A percentile compares a stretch with the other conserved stretches of the same genome.
These are phyloP conservation scores for Chlorella vulgaris DNA, from an alignment of 139 green algal species.

Conservation along the genomic window DNA sequence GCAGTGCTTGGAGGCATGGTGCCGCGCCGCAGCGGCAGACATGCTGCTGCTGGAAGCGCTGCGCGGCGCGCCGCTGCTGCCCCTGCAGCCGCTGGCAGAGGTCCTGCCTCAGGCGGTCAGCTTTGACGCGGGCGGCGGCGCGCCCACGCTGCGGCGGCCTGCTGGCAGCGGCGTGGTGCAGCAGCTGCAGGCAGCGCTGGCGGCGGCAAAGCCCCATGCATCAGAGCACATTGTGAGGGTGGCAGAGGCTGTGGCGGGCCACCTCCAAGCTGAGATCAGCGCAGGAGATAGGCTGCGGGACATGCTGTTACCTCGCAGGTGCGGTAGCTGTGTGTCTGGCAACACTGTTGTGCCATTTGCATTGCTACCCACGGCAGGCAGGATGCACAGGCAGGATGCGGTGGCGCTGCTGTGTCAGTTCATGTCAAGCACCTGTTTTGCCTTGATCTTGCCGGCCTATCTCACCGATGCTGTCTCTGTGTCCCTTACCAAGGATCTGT, in stretches of 20 bases:
- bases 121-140: not conserved
- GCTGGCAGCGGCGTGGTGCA: slow-evolving; percentile 45
- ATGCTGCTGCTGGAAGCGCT: slow-evolving; percentile 73
- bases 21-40: slow-evolving; percentile 61
- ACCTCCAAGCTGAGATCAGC: slow-evolving; percentile 52
- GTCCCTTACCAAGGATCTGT: too few species aligned
- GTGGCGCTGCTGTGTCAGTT: not conserved
- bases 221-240: slow-evolving; percentile 25
- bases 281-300: slow-evolving; percentile 60
- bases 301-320: slow-evolving; percentile 40
- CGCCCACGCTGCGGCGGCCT: slow-evolving; percentile 18
- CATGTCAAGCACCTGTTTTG: not conserved
- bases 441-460: not conserved
- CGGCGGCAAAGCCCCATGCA: slow-evolving; percentile 37
- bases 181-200: slow-evolving; percentile 56
- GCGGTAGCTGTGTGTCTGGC: not conserved
- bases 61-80: slow-evolving; percentile 53
- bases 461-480: not conserved
- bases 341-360: not conserved
- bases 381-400: too few species aligned
- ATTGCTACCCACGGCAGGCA: too few species aligned
- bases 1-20: slow-evolving; percentile 66
- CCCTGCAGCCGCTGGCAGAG: slow-evolving; percentile 55
- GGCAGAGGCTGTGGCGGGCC: slow-evolving; percentile 21
- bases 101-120: slow-evolving; percentile 22